Base-by-base conservation (phyloP, 2,329 filamentous ascomycete genomes). In the Aspergillus pseudoviridinutans region DNA sequence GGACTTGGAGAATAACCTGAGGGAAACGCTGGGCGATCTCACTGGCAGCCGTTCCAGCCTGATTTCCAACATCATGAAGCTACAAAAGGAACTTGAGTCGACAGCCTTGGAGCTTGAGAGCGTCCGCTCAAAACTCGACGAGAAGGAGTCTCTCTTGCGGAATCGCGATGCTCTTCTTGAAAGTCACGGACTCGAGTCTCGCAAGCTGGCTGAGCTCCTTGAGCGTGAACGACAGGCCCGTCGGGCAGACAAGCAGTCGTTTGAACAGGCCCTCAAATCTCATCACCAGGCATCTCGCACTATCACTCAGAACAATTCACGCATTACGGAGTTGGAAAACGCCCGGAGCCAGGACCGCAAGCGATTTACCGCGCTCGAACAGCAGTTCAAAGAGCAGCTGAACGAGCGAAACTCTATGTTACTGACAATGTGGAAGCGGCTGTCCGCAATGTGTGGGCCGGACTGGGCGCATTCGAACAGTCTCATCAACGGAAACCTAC, bases 391-490 rank as follows among this genome's bases (percentile, higher is more conserved):
- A 65, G 92, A 97, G 53, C 92, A 97, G 75, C 82, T 97, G 42
- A 84, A 83, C 47, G 94, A 97, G 76, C 87, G 94, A 55, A 97
- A 97, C 76, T 89, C 90, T 59, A 80, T 99, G 53, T 82, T 97
- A 20, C 84, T 97, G 24, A 83, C 86, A n/a, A 79, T 97, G 4
- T 99, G 94, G 94, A 93, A 93, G 61, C 85, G 90, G 49, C 82
- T 99, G 8, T 92, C 91, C 3, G 82, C 85, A 0, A 82, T 97
- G 47, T 97, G 94, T 67, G 94, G 94, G 10, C 84, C 86, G 0
- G 94, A 97, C 69, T 99, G 94, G 93, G 86, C 90, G 4, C 90
- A 96, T 72, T 87, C 88, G 67, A 92, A 97, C 73, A 89, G 88
- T 56, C 84, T 96, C 25, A 90, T 97, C 69, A 93, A 94, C 67